Evolutionary conservation across 148 eudicot species (phyloP).

Genomic region (Rhododendron ferrugineum): DNA sequence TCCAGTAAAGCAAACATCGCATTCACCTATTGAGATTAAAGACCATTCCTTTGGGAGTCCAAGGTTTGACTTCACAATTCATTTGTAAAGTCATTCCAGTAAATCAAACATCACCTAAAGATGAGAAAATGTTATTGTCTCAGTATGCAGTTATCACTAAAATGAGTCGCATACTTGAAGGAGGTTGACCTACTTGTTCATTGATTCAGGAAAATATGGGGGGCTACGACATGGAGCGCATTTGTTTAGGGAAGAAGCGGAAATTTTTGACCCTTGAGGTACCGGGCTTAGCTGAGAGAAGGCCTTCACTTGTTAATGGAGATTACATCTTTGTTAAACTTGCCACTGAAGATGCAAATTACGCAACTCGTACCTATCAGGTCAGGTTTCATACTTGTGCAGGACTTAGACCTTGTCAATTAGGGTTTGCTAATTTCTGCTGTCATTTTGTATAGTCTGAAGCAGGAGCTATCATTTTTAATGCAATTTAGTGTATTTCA

Average conservation of each 20-base stretch:
- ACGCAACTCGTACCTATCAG: slow-evolving; percentile 36
- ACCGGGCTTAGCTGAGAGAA: slow-evolving; percentile 84
- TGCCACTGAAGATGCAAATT: slow-evolving; percentile 26
- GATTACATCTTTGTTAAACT: slow-evolving; percentile 51
- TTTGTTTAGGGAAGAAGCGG: slow-evolving; percentile 47
- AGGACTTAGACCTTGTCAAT: background rate
- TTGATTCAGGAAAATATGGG: slow-evolving; percentile 68
- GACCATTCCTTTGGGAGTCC: background rate
- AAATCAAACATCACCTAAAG: background rate
- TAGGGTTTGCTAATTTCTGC: background rate
- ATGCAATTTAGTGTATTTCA: background rate
- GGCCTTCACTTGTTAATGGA: slow-evolving; percentile 86
- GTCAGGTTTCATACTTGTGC: slow-evolving; percentile 26
- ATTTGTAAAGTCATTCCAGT: background rate
- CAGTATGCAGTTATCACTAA: background rate
- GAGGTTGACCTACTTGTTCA: background rate
- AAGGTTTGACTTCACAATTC: slow-evolving; percentile 11
- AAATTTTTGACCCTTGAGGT: slow-evolving; percentile 63
- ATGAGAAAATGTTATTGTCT: background rate
- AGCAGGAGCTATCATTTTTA: background rate
- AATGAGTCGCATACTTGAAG: background rate
- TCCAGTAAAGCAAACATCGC: background rate
- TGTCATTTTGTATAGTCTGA: background rate
- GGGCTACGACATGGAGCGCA: slow-evolving; percentile 66
- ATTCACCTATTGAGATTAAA: background rate